A percentile compares a stretch with the other conserved stretches of the same genome.
Evolutionary conservation across 2,329 filamentous ascomycete species (phyloP).

Genomic region (Blumeria hordei): DNA sequence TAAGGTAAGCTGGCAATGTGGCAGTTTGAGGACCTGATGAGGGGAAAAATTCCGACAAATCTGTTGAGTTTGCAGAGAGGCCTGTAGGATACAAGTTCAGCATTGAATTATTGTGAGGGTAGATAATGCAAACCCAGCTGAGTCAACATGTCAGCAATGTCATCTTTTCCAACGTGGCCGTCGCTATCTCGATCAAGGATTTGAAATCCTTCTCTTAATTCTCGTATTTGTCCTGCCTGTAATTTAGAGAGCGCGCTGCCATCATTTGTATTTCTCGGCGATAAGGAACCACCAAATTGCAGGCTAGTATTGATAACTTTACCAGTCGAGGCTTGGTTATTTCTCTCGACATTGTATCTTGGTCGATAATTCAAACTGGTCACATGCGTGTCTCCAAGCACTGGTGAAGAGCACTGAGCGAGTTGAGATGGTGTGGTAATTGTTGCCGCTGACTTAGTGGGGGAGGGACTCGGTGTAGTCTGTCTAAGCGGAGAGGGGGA

Average conservation of each 20-base stretch:
- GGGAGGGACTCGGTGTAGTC: constrained; percentile 33
- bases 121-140: constrained; percentile 39
- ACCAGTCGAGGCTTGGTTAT: constrained; percentile 14
- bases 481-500: constrained; percentile 41
- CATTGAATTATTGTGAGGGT: background rate
- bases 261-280: constrained; percentile 6
- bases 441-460: constrained; percentile 21
- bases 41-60: constrained; percentile 66
- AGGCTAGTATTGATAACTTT: constrained; percentile 10
- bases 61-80: constrained; percentile 44
- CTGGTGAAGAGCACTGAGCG: constrained; percentile 17
- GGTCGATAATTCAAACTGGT: constrained; percentile 13
- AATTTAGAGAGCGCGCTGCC: constrained; percentile 41
- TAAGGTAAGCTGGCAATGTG: constrained; percentile 66
- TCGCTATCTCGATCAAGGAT: constrained; percentile 73
- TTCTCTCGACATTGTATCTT: constrained; percentile 14
- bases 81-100: constrained; percentile 21
- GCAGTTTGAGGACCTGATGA: constrained; percentile 46
- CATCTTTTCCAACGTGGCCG: constrained; percentile 56
- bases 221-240: constrained; percentile 60
- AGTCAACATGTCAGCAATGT: constrained; percentile 67
- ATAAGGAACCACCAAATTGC: constrained; percentile 12
- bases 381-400: constrained; percentile 12
- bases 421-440: constrained; percentile 21
- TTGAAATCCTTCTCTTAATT: constrained; percentile 79